A percentile compares a stretch with the other conserved stretches of the same genome.
These are phyloP conservation scores for Ceratocystis destructans DNA, from an alignment of 2,329 filamentous ascomycete genomes.

Conservation along the genomic window DNA sequence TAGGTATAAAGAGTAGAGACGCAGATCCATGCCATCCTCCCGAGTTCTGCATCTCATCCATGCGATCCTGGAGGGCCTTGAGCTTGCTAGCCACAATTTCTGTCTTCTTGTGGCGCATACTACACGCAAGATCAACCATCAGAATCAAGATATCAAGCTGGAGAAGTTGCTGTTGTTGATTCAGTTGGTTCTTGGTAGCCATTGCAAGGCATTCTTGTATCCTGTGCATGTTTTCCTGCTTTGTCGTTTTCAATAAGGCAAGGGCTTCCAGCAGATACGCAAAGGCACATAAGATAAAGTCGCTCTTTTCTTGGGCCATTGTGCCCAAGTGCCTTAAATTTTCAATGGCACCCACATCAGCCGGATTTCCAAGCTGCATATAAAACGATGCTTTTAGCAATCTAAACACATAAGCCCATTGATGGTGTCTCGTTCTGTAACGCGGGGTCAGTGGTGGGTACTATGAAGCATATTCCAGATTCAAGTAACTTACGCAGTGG, in stretches of 20 bases:
- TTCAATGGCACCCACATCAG: conserved; percentile 51
- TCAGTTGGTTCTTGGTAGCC: conserved; percentile 56
- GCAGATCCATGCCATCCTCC: conserved; percentile 34
- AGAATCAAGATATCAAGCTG: conserved; percentile 54
- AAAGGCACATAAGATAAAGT: conserved; percentile 51
- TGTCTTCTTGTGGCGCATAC: conserved; percentile 48
- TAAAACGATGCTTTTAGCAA: conserved; percentile 59
- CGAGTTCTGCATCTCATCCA: conserved; percentile 41
- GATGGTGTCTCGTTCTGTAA: conserved; percentile 46
- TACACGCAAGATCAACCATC: conserved; percentile 56
- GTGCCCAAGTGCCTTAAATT: conserved; percentile 51
- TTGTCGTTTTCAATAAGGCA: conserved; percentile 49
- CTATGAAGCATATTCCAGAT: conserved; percentile 19
- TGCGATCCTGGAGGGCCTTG: conserved; percentile 43
- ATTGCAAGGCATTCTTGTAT: conserved; percentile 63
- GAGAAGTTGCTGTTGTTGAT: conserved; percentile 47
- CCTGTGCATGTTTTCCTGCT: conserved; percentile 52
- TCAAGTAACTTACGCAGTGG: conserved; percentile 42
- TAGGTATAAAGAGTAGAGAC: conserved; percentile 40
- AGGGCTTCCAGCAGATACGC: conserved; percentile 56
- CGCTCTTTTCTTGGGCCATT: conserved; percentile 46
- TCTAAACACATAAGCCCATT: conserved; percentile 66
- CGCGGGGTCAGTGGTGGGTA: not conserved
- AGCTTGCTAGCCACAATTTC: conserved; percentile 47
- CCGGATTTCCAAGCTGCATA: conserved; percentile 44